Evolutionary conservation across 148 eudicot genomes (phyloP).

Genomic region (Camellia japonica): DNA sequence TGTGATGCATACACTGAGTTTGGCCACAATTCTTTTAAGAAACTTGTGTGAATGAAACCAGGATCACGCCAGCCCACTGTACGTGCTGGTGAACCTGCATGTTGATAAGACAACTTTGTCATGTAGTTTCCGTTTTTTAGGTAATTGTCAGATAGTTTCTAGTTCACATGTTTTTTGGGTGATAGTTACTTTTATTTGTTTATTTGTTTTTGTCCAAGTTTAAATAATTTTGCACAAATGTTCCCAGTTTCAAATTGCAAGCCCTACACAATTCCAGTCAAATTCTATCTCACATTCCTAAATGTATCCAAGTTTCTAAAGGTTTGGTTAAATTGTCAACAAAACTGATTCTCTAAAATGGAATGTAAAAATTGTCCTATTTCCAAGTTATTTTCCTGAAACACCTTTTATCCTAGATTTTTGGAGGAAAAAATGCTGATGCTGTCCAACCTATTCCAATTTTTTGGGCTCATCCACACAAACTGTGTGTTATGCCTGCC

Average conservation of each 20-base stretch:
- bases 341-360: neutral
- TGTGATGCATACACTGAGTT: slow-evolving; percentile 40
- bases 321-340: neutral
- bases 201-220: neutral
- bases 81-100: slow-evolving; percentile 35
- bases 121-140: neutral
- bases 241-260: neutral
- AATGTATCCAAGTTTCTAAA: neutral
- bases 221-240: neutral
- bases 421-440: neutral
- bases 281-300: neutral
- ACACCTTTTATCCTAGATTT: neutral
- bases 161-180: neutral
- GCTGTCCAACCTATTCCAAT: neutral
- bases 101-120: neutral
- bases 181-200: neutral
- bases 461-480: neutral
- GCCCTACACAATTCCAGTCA: neutral
- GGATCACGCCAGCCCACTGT: slow-evolving; percentile 98
- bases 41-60: slow-evolving; percentile 86
- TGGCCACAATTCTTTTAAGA: slow-evolving; percentile 85
- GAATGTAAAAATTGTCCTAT: neutral
- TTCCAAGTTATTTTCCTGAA: neutral
- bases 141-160: neutral
- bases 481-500: too few relatives aligned